Percentiles rank a stretch among this genome's conserved stretches.
These are phyloP conservation scores for Morella rubra DNA, from an alignment of 306 rosid species.

Conservation along the genomic window DNA sequence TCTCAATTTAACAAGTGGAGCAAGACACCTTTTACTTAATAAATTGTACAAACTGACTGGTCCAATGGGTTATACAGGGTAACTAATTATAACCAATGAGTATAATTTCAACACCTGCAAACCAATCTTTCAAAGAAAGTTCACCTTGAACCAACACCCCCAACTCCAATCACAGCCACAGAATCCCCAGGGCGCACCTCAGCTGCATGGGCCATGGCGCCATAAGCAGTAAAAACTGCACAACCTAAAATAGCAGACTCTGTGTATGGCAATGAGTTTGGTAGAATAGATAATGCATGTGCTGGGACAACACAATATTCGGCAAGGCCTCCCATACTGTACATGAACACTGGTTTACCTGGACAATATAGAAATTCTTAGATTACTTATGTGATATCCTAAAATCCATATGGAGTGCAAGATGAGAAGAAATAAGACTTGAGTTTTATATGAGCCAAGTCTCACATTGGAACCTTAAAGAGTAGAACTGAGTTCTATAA, in stretches of 20 bases:
- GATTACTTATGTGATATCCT: conserved; percentile 9
- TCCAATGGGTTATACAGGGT: background rate
- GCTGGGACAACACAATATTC: conserved; percentile 97
- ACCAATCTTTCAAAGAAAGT: background rate
- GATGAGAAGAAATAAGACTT: no score
- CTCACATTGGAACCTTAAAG: no score
- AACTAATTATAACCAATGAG: background rate
- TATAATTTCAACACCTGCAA: conserved; percentile 1
- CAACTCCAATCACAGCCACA: conserved; percentile 87
- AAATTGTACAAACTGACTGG: background rate
- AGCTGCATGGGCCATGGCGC: conserved; percentile 99
- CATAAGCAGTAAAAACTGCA: conserved; percentile 98
- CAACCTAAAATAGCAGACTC: conserved; percentile 96
- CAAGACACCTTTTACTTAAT: no score
- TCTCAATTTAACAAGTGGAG: no score
- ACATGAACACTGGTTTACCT: conserved; percentile 90
- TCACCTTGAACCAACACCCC: conserved; percentile 98
- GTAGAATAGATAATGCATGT: conserved; percentile 66
- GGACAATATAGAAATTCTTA: conserved; percentile 30
- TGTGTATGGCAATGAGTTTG: conserved; percentile 70
- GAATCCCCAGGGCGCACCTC: conserved; percentile 91
- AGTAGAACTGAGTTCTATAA: no score
- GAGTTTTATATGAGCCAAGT: no score
- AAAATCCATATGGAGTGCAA: no score
- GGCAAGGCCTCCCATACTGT: conserved; percentile 98